Conservation (phyloP, 106 monocot genomes). For the Dioscorea dumetorum region DNA sequence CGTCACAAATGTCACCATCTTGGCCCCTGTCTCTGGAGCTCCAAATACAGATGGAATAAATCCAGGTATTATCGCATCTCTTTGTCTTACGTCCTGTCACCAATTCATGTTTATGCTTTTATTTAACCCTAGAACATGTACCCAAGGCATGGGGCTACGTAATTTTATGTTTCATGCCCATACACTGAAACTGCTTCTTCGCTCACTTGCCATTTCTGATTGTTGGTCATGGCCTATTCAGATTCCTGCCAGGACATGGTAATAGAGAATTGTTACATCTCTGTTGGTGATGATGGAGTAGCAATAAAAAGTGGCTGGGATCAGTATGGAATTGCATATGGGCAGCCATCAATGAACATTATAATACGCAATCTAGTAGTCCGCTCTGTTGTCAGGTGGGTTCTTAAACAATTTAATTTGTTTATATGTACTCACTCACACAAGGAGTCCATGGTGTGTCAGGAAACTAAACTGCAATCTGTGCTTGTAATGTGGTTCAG, state of each 20-base stretch:
- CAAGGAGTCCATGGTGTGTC: too few relatives aligned
- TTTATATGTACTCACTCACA: neutral
- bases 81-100: neutral
- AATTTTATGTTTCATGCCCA: too few relatives aligned
- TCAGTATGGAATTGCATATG: slow-evolving; percentile 83
- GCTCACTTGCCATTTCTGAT: neutral
- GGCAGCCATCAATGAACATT: slow-evolving; percentile 66
- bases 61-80: slow-evolving; percentile 25
- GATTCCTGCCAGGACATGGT: slow-evolving; percentile 78
- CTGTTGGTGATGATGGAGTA: slow-evolving; percentile 86
- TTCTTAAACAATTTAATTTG: neutral
- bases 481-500: too few relatives aligned
- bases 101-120: neutral
- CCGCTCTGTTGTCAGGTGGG: slow-evolving; percentile 65
- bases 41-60: slow-evolving; percentile 59
- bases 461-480: too few relatives aligned
- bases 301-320: slow-evolving; percentile 92
- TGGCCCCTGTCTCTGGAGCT: slow-evolving; percentile 41
- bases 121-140: neutral
- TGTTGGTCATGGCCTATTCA: slow-evolving; percentile 18
- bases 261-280: slow-evolving; percentile 90
- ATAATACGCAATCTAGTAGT: slow-evolving; percentile 52
- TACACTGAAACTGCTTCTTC: too few relatives aligned
- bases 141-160: too few relatives aligned
- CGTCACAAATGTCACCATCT: slow-evolving; percentile 35